Conservation (phyloP, 1,139 yeast species). For the Candida sp. region DNA sequence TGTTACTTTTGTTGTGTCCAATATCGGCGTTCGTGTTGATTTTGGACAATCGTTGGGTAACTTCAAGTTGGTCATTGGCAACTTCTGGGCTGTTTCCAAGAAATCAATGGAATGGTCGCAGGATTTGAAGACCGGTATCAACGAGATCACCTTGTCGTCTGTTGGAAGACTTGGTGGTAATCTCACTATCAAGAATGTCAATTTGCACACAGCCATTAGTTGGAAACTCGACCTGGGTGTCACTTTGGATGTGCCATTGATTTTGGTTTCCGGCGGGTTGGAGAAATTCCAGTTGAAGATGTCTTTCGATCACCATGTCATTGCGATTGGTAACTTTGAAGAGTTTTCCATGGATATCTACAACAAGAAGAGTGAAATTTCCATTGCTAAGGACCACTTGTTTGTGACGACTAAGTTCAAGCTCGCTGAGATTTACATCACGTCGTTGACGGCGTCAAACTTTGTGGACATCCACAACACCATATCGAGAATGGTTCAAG, state of each 20-base stretch:
- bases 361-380: slow-evolving; percentile 62
- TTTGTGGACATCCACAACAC: slow-evolving; percentile 79
- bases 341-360: slow-evolving; percentile 60
- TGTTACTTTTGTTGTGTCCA: slow-evolving; percentile 58
- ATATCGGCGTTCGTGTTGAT: slow-evolving; percentile 63
- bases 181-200: slow-evolving; percentile 52
- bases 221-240: slow-evolving; percentile 60
- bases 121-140: slow-evolving; percentile 64
- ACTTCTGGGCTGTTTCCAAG: slow-evolving; percentile 71
- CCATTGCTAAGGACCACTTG: slow-evolving; percentile 61
- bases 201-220: slow-evolving; percentile 66
- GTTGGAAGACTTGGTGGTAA: slow-evolving; percentile 83
- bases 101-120: slow-evolving; percentile 79
- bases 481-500: slow-evolving; percentile 72
- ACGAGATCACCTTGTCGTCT: slow-evolving; percentile 55
- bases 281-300: slow-evolving; percentile 60
- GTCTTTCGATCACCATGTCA: slow-evolving; percentile 85
- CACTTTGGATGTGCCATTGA: slow-evolving; percentile 64
- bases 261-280: slow-evolving; percentile 64
- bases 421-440: slow-evolving; percentile 64
- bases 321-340: slow-evolving; percentile 62
- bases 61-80: slow-evolving; percentile 55
- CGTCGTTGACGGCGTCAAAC: slow-evolving; percentile 87
- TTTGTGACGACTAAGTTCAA: slow-evolving; percentile 61
- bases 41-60: slow-evolving; percentile 87